A percentile compares a stretch with the other conserved stretches of the same genome.
Conservation (phyloP, 345 rosid species). For the Lumnitzera racemosa region DNA sequence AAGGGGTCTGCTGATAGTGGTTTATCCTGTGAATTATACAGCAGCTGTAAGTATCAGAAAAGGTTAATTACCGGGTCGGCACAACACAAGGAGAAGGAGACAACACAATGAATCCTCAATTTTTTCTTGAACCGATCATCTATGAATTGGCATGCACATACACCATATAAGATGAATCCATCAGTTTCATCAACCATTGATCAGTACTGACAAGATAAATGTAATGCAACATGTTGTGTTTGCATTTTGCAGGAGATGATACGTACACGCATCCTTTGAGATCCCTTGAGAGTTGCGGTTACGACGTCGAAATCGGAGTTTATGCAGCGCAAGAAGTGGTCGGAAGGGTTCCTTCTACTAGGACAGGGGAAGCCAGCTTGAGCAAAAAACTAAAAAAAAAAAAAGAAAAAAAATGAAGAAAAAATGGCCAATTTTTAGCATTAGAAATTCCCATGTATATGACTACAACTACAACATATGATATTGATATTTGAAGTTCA, state of each 20-base stretch:
- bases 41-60: too few relatives aligned
- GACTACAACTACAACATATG: background rate
- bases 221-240: background rate
- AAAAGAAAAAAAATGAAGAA: background rate
- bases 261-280: conserved; percentile 49
- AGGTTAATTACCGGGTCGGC: too few relatives aligned
- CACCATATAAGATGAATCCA: too few relatives aligned
- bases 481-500: too few relatives aligned
- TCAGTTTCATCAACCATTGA: too few relatives aligned
- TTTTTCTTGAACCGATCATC: too few relatives aligned
- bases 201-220: too few relatives aligned
- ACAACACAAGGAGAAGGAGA: too few relatives aligned
- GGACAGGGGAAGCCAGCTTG: conserved; percentile 82
- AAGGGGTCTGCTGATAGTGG: conserved; percentile 33
- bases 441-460: background rate
- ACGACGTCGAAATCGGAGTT: conserved; percentile 67
- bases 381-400: conserved; percentile 47
- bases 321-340: conserved; percentile 72
- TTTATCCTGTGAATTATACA: conserved; percentile 35
- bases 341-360: conserved; percentile 62
- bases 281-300: conserved; percentile 66
- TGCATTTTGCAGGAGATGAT: background rate
- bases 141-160: too few relatives aligned
- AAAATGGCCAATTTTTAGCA: background rate
- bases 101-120: too few relatives aligned